Conservation (phyloP, 371 early-diverging fungal genomes). For the Syncephalastrum sp. region DNA sequence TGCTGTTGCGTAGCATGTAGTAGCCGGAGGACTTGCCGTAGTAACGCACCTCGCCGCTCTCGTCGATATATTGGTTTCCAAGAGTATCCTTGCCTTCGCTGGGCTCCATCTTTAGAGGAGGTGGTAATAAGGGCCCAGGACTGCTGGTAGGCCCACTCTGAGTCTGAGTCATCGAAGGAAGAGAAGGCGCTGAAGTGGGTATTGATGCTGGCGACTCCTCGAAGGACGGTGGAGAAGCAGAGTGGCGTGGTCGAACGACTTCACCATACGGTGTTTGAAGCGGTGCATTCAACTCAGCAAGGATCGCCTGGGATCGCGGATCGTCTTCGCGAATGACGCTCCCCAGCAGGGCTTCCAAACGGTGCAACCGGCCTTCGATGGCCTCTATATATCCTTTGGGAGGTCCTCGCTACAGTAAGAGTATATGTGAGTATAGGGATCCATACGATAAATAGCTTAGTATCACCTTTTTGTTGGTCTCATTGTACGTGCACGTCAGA, state of each 20-base stretch:
- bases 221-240: slow-evolving; percentile 1
- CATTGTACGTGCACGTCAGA: slow-evolving; percentile 38
- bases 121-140: too few species aligned
- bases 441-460: not conserved
- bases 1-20: slow-evolving; percentile 43
- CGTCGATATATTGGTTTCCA: slow-evolving; percentile 41
- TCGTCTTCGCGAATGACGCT: slow-evolving; percentile 58
- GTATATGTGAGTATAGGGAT: slow-evolving; percentile 1
- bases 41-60: slow-evolving; percentile 46
- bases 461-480: slow-evolving; percentile 41
- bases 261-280: slow-evolving; percentile 47
- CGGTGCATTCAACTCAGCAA: slow-evolving; percentile 57
- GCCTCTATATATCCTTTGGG: slow-evolving; percentile 76
- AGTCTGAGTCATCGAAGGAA: too few species aligned
- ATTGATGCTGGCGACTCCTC: not conserved
- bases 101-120: not conserved
- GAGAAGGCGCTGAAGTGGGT: slow-evolving; percentile 7
- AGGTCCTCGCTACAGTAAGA: slow-evolving; percentile 51
- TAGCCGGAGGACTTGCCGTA: slow-evolving; percentile 49
- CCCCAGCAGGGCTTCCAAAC: slow-evolving; percentile 61
- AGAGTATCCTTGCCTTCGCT: slow-evolving; percentile 13
- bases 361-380: slow-evolving; percentile 66
- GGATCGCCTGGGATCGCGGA: slow-evolving; percentile 55
- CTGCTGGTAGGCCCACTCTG: too few species aligned
- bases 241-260: slow-evolving; percentile 26